phyloP scores from a whole-genome alignment of 345 rosid genomes.

The Cardiospermum halicacabum region DNA sequence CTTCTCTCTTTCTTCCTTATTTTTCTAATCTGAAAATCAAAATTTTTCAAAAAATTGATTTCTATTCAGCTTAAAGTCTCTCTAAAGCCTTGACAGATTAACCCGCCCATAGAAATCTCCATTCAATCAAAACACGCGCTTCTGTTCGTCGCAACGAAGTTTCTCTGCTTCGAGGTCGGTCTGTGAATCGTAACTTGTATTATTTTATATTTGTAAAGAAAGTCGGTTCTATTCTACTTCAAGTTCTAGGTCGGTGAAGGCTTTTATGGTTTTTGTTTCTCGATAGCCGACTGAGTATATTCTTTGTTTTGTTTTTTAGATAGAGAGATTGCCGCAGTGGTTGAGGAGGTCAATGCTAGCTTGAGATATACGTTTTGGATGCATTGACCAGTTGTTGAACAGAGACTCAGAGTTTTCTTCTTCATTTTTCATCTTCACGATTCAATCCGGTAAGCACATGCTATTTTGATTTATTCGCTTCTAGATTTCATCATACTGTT shows the following conservation, averaged over 20 bases:
- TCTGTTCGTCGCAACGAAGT: neutral
- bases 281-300: neutral
- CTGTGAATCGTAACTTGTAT: neutral
- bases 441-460: neutral
- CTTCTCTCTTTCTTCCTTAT: constrained; percentile 10
- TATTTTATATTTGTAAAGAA: neutral
- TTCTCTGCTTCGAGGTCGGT: neutral
- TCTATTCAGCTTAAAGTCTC: neutral
- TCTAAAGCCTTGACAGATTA: neutral
- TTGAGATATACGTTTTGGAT: constrained; percentile 19
- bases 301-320: neutral
- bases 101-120: neutral
- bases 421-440: neutral
- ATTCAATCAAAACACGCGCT: neutral
- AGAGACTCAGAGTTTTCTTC: neutral
- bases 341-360: constrained; percentile 3
- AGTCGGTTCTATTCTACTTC: neutral
- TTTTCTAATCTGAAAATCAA: too few relatives aligned
- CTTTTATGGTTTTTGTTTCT: neutral
- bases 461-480: too few relatives aligned
- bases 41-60: neutral
- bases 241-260: neutral
- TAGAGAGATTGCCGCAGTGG: constrained; percentile 3
- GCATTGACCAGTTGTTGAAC: neutral
- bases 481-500: too few relatives aligned